Evolutionary conservation across 345 rosid genomes (phyloP), one percentile per base, ranked within the genome.

Genomic region (Citrus cavaleriei): DNA sequence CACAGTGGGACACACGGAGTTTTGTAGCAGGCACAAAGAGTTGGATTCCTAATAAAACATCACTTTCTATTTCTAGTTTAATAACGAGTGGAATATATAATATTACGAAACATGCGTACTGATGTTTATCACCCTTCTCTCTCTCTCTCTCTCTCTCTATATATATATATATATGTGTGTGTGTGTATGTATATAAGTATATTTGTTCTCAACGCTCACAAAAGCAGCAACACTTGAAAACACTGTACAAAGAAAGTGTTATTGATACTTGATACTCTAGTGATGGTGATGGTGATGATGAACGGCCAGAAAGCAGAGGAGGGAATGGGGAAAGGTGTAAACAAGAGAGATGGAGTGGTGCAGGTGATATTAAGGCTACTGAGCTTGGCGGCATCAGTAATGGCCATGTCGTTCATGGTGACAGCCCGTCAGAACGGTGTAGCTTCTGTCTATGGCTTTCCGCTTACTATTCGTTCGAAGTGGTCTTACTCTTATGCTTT

Each of bases 401-500:
- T 81, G 3, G 90, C 97, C 37, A 64, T 93, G 67, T 81, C 89
- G 4, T 85, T 88, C 76, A 92, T 92, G 97, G 86, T 95, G 60
- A 89, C 97, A 1, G 97, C 97, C 35, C 84, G 74, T 46, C 91
- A 93, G 80, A 84, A 84, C 66, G 86, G 93, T 85, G 79, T 79
- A 73, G 81, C 86, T 81, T 70, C 87, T 61, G 77, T 95, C 75
- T 95, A 87, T 62, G 98, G 95, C 1, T 91, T 95, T 62, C 85
- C 62, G 80, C 85, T 95, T 70, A 84, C 91, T 70, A 78, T 93
- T 75, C 82, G 72, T 78, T 90, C 98, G 78, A 88, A 86, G 65
- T 95, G 98, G 98, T 87, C 97, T 68, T 84, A 88, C 84, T 92
- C 98, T 67, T 81, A 86, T 80, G 89, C 98, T 49, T 89, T 92